Percentiles rank a stretch among this genome's conserved stretches.
These are phyloP conservation scores for Camelina sativa DNA, from an alignment of 345 rosid genomes.

Conservation along the genomic window DNA sequence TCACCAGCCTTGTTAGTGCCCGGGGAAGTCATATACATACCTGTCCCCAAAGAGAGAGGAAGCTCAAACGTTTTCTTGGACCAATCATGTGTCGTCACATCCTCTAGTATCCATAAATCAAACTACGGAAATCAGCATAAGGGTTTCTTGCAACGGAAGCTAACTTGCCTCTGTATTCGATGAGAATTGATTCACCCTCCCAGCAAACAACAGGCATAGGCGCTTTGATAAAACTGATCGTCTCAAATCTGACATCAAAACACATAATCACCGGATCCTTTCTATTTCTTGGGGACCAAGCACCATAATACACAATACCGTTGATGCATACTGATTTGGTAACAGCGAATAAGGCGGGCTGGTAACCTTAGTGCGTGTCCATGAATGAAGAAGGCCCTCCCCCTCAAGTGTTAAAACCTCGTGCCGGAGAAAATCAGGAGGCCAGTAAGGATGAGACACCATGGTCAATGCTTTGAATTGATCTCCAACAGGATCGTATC, in stretches of 20 bases:
- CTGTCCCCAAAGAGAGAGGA: not conserved
- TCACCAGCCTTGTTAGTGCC: not conserved
- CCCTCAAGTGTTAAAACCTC: too few species aligned
- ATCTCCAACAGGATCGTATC: too few species aligned
- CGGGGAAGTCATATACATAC: not conserved
- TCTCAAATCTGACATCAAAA: slow-evolving; percentile 2
- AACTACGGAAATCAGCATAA: not conserved
- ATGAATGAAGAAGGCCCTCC: too few species aligned
- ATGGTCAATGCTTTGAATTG: too few species aligned
- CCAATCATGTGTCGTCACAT: not conserved
- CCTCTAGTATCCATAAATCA: slow-evolving; percentile 6
- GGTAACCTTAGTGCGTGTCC: too few species aligned
- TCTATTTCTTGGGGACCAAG: not conserved
- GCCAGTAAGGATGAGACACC: too few species aligned
- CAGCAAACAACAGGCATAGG: not conserved
- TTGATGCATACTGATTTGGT: not conserved
- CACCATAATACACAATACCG: not conserved
- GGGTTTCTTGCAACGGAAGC: not conserved
- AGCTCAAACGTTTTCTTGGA: not conserved
- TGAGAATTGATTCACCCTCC: not conserved
- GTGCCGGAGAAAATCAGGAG: too few species aligned
- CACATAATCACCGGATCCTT: not conserved
- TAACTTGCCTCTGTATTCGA: not conserved
- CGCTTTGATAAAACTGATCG: not conserved
- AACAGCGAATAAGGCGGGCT: not conserved